Conservation (phyloP, 2,329 filamentous ascomycete species). For the Metarhizium anisopliae region DNA sequence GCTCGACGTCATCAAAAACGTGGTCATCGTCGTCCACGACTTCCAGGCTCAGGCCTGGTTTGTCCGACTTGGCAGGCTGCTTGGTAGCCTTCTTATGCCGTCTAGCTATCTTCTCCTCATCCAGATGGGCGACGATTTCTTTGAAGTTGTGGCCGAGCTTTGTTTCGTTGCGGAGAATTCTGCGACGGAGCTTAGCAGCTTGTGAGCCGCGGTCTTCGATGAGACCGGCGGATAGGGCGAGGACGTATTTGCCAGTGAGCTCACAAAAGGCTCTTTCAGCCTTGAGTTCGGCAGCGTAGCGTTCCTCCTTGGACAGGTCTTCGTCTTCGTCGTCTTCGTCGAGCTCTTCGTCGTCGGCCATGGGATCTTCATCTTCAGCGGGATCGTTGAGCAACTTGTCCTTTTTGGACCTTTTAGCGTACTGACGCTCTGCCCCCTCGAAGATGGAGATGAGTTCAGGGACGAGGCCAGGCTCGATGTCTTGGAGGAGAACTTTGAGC, state of each 20-base stretch:
- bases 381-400: constrained; percentile 49
- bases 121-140: constrained; percentile 72
- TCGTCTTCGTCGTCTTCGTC: constrained; percentile 48
- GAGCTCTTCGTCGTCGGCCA: constrained; percentile 50
- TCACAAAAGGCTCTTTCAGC: constrained; percentile 83
- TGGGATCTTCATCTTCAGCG: constrained; percentile 64
- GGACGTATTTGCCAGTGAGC: constrained; percentile 73
- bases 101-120: constrained; percentile 51
- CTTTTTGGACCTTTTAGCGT: constrained; percentile 60
- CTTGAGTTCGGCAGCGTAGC: constrained; percentile 57
- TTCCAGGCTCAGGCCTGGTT: constrained; percentile 31
- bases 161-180: constrained; percentile 70
- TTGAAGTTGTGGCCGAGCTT: constrained; percentile 78
- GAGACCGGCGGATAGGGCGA: constrained; percentile 66
- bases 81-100: constrained; percentile 29
- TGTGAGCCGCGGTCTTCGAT: constrained; percentile 56
- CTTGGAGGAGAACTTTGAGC: constrained; percentile 47
- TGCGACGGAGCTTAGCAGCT: constrained; percentile 55
- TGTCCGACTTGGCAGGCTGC: constrained; percentile 17
- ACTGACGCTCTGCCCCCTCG: constrained; percentile 64
- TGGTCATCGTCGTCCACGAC: constrained; percentile 32
- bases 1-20: constrained; percentile 39
- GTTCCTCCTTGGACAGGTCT: constrained; percentile 46
- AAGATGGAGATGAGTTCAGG: constrained; percentile 71
- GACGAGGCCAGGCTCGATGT: constrained; percentile 54